phyloP scores from a whole-genome alignment of 75 land plant species.

The Sequoiadendron giganteum region DNA sequence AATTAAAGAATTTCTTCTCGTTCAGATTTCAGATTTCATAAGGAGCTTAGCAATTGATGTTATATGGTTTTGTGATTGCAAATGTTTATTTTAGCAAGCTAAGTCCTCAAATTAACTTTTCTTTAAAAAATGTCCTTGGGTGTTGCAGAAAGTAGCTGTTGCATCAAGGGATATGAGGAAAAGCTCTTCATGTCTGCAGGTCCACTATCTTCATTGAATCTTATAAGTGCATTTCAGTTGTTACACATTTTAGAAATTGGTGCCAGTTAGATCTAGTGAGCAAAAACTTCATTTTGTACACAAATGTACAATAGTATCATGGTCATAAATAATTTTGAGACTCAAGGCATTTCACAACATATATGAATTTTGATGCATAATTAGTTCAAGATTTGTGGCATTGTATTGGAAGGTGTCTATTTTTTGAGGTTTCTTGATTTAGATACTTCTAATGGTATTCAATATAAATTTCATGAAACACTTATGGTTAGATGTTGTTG shows the following conservation, averaged over 20 bases:
- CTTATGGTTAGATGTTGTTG: constrained; percentile 55
- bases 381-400: background rate
- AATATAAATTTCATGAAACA: background rate
- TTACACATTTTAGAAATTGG: background rate
- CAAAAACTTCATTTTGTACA: background rate
- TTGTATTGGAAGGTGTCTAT: background rate
- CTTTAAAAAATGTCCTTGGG: background rate
- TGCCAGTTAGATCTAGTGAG: background rate
- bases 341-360: background rate
- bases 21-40: background rate
- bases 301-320: background rate
- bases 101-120: background rate
- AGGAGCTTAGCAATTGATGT: background rate
- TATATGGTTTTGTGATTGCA: background rate
- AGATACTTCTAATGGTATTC: background rate
- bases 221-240: background rate
- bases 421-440: background rate
- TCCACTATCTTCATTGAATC: constrained; percentile 14
- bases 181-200: constrained; percentile 93
- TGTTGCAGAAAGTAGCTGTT: constrained; percentile 87
- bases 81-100: background rate
- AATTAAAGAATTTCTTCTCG: too few species aligned
- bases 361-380: background rate
- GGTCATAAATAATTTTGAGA: background rate
- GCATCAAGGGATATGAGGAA: constrained; percentile 96